These are phyloP conservation scores for Fusarium albidum DNA, from an alignment of 2,329 filamentous ascomycete species.

Conservation along the genomic window DNA sequence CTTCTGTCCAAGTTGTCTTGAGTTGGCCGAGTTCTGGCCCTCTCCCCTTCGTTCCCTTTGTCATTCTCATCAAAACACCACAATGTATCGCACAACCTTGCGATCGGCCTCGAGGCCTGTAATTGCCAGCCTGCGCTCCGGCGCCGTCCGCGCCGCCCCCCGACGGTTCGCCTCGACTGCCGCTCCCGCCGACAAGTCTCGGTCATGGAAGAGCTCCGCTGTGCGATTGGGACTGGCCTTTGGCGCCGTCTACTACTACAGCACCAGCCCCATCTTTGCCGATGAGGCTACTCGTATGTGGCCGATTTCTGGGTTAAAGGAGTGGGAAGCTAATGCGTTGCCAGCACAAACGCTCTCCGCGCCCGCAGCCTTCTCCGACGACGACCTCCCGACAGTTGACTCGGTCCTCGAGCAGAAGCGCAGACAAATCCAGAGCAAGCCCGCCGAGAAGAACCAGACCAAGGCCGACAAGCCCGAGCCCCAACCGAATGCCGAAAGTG, in stretches of 20 bases:
- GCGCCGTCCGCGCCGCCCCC: constrained; percentile 49
- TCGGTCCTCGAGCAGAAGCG: constrained; percentile 72
- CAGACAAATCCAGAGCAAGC: constrained; percentile 51
- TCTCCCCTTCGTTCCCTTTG: constrained; percentile 12
- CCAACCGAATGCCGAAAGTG: constrained; percentile 39
- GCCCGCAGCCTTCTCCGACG: constrained; percentile 62
- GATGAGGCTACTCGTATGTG: constrained; percentile 78
- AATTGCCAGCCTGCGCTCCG: constrained; percentile 51
- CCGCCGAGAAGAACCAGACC: constrained; percentile 34
- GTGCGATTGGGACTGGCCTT: constrained; percentile 79
- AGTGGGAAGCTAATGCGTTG: constrained; percentile 13
- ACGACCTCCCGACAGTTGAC: constrained; percentile 70
- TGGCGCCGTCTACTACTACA: constrained; percentile 90
- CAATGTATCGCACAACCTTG: constrained; percentile 63
- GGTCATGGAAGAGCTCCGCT: constrained; percentile 82
- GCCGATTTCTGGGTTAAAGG: neutral
- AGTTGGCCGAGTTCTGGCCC: constrained; percentile 6
- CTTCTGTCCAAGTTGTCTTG: constrained; percentile 12
- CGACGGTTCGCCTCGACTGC: constrained; percentile 63
- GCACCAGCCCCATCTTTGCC: constrained; percentile 86
- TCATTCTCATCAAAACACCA: constrained; percentile 6
- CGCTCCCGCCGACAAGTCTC: constrained; percentile 67
- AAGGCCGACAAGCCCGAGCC: constrained; percentile 36
- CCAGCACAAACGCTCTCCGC: constrained; percentile 46
- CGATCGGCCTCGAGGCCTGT: constrained; percentile 57